phyloP scores from a whole-genome alignment of 495 filamentous ascomycete species.

The Neurospora intermedia region DNA sequence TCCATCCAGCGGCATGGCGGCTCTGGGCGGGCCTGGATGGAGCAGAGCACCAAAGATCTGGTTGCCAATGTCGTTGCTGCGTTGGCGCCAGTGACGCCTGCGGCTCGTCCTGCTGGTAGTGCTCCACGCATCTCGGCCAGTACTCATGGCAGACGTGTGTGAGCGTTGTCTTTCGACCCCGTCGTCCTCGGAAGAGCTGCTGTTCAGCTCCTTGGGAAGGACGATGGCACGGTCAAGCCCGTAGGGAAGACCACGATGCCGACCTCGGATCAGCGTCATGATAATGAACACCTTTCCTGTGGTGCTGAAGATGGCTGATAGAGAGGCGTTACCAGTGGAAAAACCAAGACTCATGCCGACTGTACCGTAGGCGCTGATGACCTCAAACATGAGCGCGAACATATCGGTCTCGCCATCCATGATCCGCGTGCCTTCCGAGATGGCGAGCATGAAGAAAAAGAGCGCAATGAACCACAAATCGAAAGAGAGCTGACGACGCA shows the following conservation, averaged over 20 bases:
- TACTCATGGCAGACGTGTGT: constrained; percentile 33
- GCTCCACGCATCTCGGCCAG: constrained; percentile 5
- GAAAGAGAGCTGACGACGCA: constrained; percentile 82
- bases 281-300: constrained; percentile 88
- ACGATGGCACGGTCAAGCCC: constrained; percentile 84
- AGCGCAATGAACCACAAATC: constrained; percentile 92
- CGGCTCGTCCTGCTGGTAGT: constrained; percentile 10
- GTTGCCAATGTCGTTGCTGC: constrained; percentile 17
- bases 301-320: constrained; percentile 66
- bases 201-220: constrained; percentile 69
- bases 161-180: constrained; percentile 46
- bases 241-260: constrained; percentile 87
- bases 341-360: constrained; percentile 87
- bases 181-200: constrained; percentile 51
- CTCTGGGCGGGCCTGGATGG: constrained; percentile 27
- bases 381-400: constrained; percentile 79
- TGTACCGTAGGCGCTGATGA: constrained; percentile 87
- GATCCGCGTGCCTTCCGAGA: constrained; percentile 57
- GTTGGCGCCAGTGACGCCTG: constrained; percentile 13
- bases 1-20: not conserved
- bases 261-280: constrained; percentile 84
- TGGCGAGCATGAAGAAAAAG: constrained; percentile 77
- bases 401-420: constrained; percentile 44
- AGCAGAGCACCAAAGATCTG: constrained; percentile 24
- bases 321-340: constrained; percentile 58